Evolutionary conservation across 2,329 filamentous ascomycete genomes (phyloP).

Genomic region (Botryotinia globosa): DNA sequence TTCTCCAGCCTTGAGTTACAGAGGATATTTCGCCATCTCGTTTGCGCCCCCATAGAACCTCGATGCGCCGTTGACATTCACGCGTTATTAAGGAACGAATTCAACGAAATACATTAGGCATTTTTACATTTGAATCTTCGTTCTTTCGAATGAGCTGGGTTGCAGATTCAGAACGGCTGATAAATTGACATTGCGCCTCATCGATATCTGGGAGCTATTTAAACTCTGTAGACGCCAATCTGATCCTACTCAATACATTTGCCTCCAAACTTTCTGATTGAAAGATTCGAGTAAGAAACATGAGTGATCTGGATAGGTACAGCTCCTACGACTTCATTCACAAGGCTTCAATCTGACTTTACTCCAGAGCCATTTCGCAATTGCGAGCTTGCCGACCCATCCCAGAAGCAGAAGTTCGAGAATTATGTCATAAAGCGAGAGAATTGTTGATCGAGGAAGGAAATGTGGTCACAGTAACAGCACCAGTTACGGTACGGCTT

Average conservation of each 20-base stretch:
- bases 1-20: neutral
- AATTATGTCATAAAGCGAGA: conserved; percentile 94
- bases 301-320: conserved; percentile 94
- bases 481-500: conserved; percentile 75
- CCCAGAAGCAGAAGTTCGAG: conserved; percentile 89
- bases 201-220: conserved; percentile 8
- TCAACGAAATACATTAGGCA: neutral
- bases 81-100: neutral
- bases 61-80: conserved; percentile 28
- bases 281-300: conserved; percentile 42
- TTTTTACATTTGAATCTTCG: conserved; percentile 1
- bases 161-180: neutral
- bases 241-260: neutral
- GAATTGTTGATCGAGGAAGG: conserved; percentile 96
- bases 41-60: conserved; percentile 19
- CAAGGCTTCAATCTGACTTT: conserved; percentile 12
- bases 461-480: conserved; percentile 92
- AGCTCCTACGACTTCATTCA: neutral
- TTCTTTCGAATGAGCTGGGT: conserved; percentile 7
- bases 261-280: no score
- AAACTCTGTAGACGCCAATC: neutral
- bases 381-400: conserved; percentile 94
- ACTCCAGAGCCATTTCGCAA: conserved; percentile 81
- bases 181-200: conserved; percentile 6
- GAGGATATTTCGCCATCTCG: conserved; percentile 9